phyloP scores from a whole-genome alignment of 129 eudicot species.

The Artemisia argyi region DNA sequence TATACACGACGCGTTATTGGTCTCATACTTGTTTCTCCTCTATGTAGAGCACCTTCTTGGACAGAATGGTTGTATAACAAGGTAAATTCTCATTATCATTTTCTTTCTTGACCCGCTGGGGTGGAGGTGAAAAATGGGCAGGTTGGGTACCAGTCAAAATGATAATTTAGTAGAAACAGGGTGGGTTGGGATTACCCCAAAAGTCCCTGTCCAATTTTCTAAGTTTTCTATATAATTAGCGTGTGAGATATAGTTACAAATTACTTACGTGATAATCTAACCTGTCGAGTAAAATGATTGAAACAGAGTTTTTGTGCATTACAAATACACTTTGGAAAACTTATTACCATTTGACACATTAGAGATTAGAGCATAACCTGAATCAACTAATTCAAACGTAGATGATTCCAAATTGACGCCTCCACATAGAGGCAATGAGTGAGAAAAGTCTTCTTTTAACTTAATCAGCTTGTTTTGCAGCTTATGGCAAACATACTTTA shows the following conservation, averaged over 20 bases:
- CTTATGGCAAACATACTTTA: slow-evolving; percentile 79
- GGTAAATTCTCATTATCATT: slow-evolving; percentile 43
- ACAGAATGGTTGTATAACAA: slow-evolving; percentile 92
- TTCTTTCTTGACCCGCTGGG: background rate
- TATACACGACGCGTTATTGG: slow-evolving; percentile 72
- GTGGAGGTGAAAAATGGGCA: no score
- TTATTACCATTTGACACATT: background rate
- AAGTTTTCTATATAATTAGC: no score
- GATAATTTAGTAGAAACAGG: no score
- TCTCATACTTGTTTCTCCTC: slow-evolving; percentile 87
- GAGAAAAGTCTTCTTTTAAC: background rate
- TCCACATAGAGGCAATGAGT: background rate
- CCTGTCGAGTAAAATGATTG: no score
- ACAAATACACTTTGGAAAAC: no score
- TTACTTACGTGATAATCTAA: no score
- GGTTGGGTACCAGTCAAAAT: no score
- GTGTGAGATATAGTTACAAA: no score
- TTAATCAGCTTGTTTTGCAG: slow-evolving; percentile 37
- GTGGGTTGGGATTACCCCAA: no score
- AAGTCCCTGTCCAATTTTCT: no score
- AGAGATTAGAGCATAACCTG: background rate
- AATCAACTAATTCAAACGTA: no score
- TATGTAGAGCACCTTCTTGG: slow-evolving; percentile 93
- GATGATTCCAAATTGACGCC: background rate
- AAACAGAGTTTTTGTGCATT: no score